Base-by-base conservation (phyloP, 1,284 basidiomycete genomes). In the Ceratobasidium sp. region DNA sequence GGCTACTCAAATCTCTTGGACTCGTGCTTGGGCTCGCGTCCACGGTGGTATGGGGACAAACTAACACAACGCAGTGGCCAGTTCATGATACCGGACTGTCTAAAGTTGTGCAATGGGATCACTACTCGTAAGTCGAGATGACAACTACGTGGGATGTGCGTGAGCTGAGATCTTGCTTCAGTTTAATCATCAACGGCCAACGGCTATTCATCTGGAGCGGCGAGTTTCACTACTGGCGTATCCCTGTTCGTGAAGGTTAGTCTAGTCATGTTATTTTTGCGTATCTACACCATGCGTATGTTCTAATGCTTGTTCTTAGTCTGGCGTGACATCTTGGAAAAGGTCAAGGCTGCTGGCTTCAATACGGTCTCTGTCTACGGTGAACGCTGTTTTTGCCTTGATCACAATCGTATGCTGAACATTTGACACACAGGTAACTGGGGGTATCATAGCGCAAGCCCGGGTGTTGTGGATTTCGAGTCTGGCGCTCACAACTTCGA, bases 221-320 rank as follows among this genome's bases (percentile, higher is more conserved):
- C 44, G 72, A 73, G 43, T 58, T 73, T 57, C 73, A 73, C 41
- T 73, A 73, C 35, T 73, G 73, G 73, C 73, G 73, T 23, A 73
- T 73, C 28, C 73, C 73, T n/a, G 73, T 73, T 16, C 67, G 54
- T 14, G 67, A 70, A 59, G 67, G 67, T 50, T 13, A 26, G 67
- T 21, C 16, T n/a, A n/a, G n/a, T n/a, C n/a, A n/a, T n/a, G n/a
- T 43, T 38, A 35, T 18, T 59, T 16, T 28, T 43, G 16, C n/a
- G 23, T 26, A 14, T n/a, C 11, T 16, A 30, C 21, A 23, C 26
- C 21, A 13, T 49, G 5, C 18, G 18, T 8, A 1, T 38, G 11
- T 38, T 38, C 46, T 62, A 9, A 72, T 32, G 11, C 21, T 38
- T 4, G 23, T n/a, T 43, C 21, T 43, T 35, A 55, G 73, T 73